Base-by-base conservation (phyloP, 176 grass and related monocot genomes). In the Oryza punctata region DNA sequence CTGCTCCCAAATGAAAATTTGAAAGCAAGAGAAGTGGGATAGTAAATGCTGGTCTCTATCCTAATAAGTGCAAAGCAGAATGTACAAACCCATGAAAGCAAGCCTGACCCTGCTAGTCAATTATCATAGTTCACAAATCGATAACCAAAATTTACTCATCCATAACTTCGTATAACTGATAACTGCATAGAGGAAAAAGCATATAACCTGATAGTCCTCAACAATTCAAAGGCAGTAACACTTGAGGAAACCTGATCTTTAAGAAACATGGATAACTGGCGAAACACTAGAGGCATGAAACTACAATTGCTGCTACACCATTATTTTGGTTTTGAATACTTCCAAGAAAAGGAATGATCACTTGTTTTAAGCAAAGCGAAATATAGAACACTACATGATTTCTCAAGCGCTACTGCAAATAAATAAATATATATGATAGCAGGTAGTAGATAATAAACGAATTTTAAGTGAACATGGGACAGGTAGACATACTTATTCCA, bases 1-100 rank as follows among this genome's bases (percentile, higher is more conserved):
- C 46, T 67, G 67, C 65, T 73, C 78, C 57, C 33, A 77, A 85
- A 82, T 73, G 67, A 59, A 78, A 90, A 78, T 27, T 73, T 86
- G 79, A 90, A 63, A 79, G 28, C 1, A 46, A 83, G 59, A 78
- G 19, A 71, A 46, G 50, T 26, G 3, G 50, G 25, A 78, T 61
- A 84, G 15, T 52, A 68, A 63, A 9, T 65, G 57, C 25, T 52
- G 24, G 30, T 72, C 18, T 72, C 13, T 76, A 79, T 83, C 30
- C 40, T 65, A 38, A 81, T 75, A 85, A 81, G 30, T 43, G 49
- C 61, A 79, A 73, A 83, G 27, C 45, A 83, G 63, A 90, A 7
- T 69, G 82, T 19, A n/a, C 9, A 79, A 78, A 67, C 37, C 63
- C 29, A 83, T 44, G 61, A 87, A 38, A 78, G 61, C 43, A 78